phyloP scores from a whole-genome alignment of 192 early-diverging fungal genomes.

The Coemansia erecta region DNA sequence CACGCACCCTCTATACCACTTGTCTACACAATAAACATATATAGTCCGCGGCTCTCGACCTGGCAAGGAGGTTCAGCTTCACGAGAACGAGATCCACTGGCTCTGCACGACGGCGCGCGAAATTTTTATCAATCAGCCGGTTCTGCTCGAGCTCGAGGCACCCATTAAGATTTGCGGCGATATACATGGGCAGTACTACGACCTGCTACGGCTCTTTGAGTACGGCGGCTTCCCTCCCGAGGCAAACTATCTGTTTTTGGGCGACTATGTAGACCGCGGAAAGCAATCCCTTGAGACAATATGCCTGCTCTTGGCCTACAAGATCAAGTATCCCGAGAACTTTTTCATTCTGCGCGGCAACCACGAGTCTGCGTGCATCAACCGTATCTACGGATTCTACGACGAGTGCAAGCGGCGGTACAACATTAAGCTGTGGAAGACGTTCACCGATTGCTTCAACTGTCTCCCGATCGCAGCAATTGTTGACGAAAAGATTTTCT shows the following conservation, averaged over 20 bases:
- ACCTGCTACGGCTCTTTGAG: constrained; percentile 92
- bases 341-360: constrained; percentile 99
- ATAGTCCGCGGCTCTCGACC: constrained; percentile 92
- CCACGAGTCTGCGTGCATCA: constrained; percentile 96
- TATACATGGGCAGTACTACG: constrained; percentile 97
- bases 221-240: constrained; percentile 96
- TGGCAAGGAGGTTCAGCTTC: constrained; percentile 94
- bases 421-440: constrained; percentile 99
- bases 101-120: constrained; percentile 92
- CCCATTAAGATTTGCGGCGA: constrained; percentile 96
- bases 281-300: constrained; percentile 99
- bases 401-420: constrained; percentile 98
- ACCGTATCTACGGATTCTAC: constrained; percentile 98
- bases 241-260: constrained; percentile 95
- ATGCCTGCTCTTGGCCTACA: constrained; percentile 94
- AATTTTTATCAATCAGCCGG: constrained; percentile 91
- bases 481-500: constrained; percentile 97
- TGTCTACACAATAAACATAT: not conserved
- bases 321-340: constrained; percentile 99
- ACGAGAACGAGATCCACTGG: constrained; percentile 92
- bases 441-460: constrained; percentile 99
- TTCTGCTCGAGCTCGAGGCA: constrained; percentile 89
- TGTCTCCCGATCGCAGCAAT: constrained; percentile 96
- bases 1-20: not conserved
- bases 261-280: constrained; percentile 97